Percentiles rank a stretch among this genome's conserved stretches.
Conservation (phyloP, 805 yeast species). For the Candida maris region DNA sequence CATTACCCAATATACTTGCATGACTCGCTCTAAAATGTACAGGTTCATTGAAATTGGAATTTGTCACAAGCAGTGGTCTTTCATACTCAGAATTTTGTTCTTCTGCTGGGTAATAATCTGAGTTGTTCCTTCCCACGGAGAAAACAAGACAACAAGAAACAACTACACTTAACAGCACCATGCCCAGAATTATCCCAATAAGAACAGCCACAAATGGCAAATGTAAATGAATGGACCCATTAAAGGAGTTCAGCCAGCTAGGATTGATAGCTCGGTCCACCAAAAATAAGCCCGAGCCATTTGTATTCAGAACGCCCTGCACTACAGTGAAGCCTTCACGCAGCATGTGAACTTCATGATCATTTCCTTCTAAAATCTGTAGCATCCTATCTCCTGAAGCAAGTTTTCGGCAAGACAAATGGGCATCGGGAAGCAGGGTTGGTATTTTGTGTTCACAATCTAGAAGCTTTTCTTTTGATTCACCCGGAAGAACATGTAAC, state of each 20-base stretch:
- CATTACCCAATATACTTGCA: too few relatives aligned
- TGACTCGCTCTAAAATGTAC: too few relatives aligned
- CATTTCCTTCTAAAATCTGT: conserved; percentile 44
- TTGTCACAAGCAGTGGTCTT: too few relatives aligned
- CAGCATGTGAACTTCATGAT: conserved; percentile 55
- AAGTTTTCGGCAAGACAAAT: conserved; percentile 41
- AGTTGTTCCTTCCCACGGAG: conserved; percentile 30
- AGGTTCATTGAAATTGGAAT: too few relatives aligned
- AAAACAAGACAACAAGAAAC: conserved; percentile 36
- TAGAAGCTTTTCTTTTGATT: conserved; percentile 44
- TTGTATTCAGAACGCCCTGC: conserved; percentile 7
- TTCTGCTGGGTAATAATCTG: too few relatives aligned
- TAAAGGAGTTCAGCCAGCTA: conserved; percentile 49
- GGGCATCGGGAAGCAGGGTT: conserved; percentile 43
- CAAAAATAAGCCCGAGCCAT: conserved; percentile 51
- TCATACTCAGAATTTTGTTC: too few relatives aligned
- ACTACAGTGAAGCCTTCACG: conserved; percentile 57
- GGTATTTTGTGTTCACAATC: conserved; percentile 44
- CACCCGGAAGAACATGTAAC: conserved; percentile 66
- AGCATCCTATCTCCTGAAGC: conserved; percentile 37
- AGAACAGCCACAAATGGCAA: conserved; percentile 67
- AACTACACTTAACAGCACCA: conserved; percentile 36
- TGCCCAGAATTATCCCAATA: conserved; percentile 62
- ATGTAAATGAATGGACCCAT: conserved; percentile 50
- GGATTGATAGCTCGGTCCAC: conserved; percentile 67